Evolutionary conservation across 768 basidiomycete genomes (phyloP).

Genomic region (Collybia sp.): DNA sequence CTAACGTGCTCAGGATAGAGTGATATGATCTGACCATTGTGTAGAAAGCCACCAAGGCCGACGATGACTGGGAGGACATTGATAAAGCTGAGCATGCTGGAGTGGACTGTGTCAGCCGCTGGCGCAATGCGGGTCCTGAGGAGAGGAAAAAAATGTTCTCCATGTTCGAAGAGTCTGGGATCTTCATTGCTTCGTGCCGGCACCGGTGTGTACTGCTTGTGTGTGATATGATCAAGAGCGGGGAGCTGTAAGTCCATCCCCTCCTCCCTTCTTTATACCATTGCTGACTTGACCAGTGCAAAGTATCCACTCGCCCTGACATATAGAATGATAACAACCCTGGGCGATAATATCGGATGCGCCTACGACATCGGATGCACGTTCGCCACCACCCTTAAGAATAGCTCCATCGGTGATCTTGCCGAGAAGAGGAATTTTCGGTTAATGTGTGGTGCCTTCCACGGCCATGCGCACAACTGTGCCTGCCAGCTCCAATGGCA

Average conservation of each 20-base stretch:
- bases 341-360: constrained; percentile 2
- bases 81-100: background rate
- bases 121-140: constrained; percentile 14
- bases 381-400: constrained; percentile 15
- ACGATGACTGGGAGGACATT: constrained; percentile 2
- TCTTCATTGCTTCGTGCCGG: constrained; percentile 14
- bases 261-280: background rate
- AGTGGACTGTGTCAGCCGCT: constrained; percentile 6
- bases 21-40: background rate
- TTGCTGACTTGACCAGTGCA: constrained; percentile 3
- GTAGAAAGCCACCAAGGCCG: background rate
- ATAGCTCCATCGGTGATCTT: constrained; percentile 9
- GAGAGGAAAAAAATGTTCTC: constrained; percentile 13
- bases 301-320: constrained; percentile 12
- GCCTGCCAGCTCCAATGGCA: constrained; percentile 13
- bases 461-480: constrained; percentile 13
- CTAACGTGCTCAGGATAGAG: background rate
- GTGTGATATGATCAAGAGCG: constrained; percentile 10
- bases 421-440: constrained; percentile 5
- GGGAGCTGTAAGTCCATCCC: constrained; percentile 7
- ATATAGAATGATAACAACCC: constrained; percentile 3
- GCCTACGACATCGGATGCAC: constrained; percentile 22
- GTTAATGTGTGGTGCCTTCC: constrained; percentile 11
- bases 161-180: constrained; percentile 14
- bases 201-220: constrained; percentile 11